Percentiles rank a stretch among this genome's conserved stretches.
Conservation (phyloP, 2,329 filamentous ascomycete species). For the Cladosporium colombiae region DNA sequence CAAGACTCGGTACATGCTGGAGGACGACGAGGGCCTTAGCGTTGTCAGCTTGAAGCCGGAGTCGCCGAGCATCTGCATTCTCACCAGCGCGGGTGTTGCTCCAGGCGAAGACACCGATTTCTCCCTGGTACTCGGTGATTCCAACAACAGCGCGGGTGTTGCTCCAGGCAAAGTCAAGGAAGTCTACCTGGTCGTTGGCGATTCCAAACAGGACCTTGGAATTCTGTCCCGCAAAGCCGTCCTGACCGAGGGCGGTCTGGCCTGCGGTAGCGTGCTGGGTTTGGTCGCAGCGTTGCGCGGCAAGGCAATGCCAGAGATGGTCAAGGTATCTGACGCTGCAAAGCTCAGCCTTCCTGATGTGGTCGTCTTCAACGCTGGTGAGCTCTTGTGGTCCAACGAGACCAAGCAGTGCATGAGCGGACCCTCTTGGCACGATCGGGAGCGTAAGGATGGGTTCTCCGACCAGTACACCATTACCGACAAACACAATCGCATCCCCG, state of each 20-base stretch:
- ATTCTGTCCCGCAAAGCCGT: slow-evolving; percentile 70
- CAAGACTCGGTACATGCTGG: slow-evolving; percentile 26
- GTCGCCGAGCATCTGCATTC: slow-evolving; percentile 68
- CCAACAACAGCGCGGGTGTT: slow-evolving; percentile 30
- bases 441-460: slow-evolving; percentile 59
- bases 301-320: not conserved
- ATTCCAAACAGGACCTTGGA: slow-evolving; percentile 70
- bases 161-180: slow-evolving; percentile 44
- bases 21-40: slow-evolving; percentile 15
- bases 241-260: slow-evolving; percentile 64
- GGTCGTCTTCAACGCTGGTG: slow-evolving; percentile 75
- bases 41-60: slow-evolving; percentile 29
- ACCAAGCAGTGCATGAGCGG: slow-evolving; percentile 61
- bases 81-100: slow-evolving; percentile 43
- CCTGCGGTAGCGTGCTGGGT: slow-evolving; percentile 68
- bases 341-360: slow-evolving; percentile 55
- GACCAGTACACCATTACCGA: slow-evolving; percentile 53
- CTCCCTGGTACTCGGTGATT: slow-evolving; percentile 73
- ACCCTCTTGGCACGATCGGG: slow-evolving; percentile 56
- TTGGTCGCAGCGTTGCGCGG: slow-evolving; percentile 53
- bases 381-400: slow-evolving; percentile 70
- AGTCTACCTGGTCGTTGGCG: slow-evolving; percentile 73
- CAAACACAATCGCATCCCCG: slow-evolving; percentile 61
- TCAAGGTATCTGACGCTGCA: not conserved
- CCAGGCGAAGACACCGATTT: slow-evolving; percentile 52